These are phyloP conservation scores for Cystobasidium onofrii DNA, from an alignment of 768 basidiomycete genomes.

Conservation along the genomic window DNA sequence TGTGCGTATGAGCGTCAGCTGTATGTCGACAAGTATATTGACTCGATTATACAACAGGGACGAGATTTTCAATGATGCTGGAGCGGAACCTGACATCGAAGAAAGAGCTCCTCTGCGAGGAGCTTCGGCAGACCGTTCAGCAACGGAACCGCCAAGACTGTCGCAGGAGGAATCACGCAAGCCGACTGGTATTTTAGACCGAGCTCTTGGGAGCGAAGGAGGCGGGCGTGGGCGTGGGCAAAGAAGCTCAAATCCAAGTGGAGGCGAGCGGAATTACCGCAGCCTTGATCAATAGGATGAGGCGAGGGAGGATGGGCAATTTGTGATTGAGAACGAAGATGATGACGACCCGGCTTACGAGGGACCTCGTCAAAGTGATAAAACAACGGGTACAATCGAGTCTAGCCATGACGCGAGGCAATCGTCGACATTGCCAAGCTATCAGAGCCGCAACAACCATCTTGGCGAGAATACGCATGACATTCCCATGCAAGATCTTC, in stretches of 20 bases:
- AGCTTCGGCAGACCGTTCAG: neutral
- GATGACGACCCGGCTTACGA: neutral
- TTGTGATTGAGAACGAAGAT: neutral
- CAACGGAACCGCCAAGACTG: conserved; percentile 10
- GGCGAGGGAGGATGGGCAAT: conserved; percentile 22
- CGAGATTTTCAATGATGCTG: conserved; percentile 26
- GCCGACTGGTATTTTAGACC: neutral
- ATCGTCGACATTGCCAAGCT: neutral
- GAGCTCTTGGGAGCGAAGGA: neutral
- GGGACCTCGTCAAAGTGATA: neutral
- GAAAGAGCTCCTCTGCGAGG: conserved; percentile 6
- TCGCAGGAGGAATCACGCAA: conserved; percentile 8
- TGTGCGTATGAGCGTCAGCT: conserved; percentile 33
- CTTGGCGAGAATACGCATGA: neutral
- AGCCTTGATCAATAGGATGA: conserved; percentile 26
- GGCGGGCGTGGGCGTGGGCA: neutral
- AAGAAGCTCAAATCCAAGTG: neutral
- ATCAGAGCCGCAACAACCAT: neutral
- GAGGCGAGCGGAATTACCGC: conserved; percentile 4
- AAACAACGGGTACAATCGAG: neutral
- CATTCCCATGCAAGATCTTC: neutral
- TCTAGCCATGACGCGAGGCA: neutral
- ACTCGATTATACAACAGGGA: no score
- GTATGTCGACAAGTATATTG: no score
- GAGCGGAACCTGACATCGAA: neutral